These are phyloP conservation scores for Periconia sp. DNA, from an alignment of 2,329 filamentous ascomycete species.

Conservation along the genomic window DNA sequence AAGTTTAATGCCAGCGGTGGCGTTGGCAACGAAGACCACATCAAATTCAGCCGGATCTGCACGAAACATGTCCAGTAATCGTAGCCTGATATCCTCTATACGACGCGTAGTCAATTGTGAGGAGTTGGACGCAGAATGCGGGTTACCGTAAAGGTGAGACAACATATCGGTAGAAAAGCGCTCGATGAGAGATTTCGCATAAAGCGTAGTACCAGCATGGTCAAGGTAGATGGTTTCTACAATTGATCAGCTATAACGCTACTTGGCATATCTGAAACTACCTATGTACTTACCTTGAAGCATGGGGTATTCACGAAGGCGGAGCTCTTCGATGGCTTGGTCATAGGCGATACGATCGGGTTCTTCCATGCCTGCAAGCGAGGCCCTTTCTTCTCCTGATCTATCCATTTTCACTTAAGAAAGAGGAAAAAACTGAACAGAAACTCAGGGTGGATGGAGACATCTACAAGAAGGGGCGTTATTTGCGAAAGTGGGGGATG, in stretches of 20 bases:
- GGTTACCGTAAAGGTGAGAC: constrained; percentile 81
- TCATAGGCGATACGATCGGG: constrained; percentile 53
- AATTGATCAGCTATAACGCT: constrained; percentile 7
- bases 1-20: constrained; percentile 87
- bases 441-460: constrained; percentile 10
- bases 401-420: constrained; percentile 27
- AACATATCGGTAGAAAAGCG: constrained; percentile 78
- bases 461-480: constrained; percentile 29
- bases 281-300: constrained; percentile 57
- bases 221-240: constrained; percentile 82
- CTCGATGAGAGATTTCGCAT: constrained; percentile 78
- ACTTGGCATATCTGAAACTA: not conserved
- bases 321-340: constrained; percentile 59
- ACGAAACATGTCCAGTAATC: constrained; percentile 74
- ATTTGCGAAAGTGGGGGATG: constrained; percentile 40
- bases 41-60: constrained; percentile 83
- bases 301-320: constrained; percentile 68
- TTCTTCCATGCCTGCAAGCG: constrained; percentile 28
- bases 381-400: constrained; percentile 5
- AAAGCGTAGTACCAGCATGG: constrained; percentile 90
- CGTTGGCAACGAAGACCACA: constrained; percentile 87
- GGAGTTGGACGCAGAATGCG: constrained; percentile 81
- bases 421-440: not conserved
- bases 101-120: constrained; percentile 75
- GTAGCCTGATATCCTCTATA: constrained; percentile 74